These are phyloP conservation scores for Haematococcus sp. DNA, from an alignment of 139 green algal genomes.

Conservation along the genomic window DNA sequence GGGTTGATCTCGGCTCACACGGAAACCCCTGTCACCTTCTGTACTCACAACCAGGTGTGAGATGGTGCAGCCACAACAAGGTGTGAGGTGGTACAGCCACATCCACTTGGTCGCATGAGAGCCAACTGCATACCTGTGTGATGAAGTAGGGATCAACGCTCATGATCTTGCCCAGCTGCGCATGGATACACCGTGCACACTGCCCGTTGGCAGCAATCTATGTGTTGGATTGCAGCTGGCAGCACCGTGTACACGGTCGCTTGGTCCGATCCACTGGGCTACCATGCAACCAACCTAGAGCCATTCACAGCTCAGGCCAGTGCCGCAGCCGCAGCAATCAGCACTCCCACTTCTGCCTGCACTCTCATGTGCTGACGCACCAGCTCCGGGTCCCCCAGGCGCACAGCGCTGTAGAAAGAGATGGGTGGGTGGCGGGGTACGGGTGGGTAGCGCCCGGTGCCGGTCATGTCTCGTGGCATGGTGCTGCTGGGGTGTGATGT, in stretches of 20 bases:
- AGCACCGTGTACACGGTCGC: neutral
- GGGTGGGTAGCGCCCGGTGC: slow-evolving; percentile 62
- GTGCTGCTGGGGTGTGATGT: too few relatives aligned
- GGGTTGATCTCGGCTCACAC: too few relatives aligned
- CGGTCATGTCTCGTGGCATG: slow-evolving; percentile 66
- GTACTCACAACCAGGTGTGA: neutral
- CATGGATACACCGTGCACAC: too few relatives aligned
- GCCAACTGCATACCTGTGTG: slow-evolving; percentile 49
- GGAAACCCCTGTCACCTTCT: too few relatives aligned
- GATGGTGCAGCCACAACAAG: neutral
- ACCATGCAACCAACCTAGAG: neutral
- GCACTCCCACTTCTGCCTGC: neutral
- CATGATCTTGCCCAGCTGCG: slow-evolving; percentile 83
- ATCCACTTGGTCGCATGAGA: too few relatives aligned
- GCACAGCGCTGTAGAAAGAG: slow-evolving; percentile 76
- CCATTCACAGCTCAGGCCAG: neutral
- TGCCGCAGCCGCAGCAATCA: neutral
- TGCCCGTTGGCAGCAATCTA: too few relatives aligned
- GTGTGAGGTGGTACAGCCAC: slow-evolving; percentile 24
- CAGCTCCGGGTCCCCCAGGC: slow-evolving; percentile 80
- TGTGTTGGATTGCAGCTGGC: too few relatives aligned
- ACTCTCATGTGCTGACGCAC: neutral
- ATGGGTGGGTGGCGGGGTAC: slow-evolving; percentile 73
- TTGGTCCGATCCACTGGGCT: neutral
- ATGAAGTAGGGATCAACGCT: slow-evolving; percentile 82